Percentiles rank a stretch among this genome's conserved stretches.
These are phyloP conservation scores for Gymnopilus junonius DNA, from an alignment of 768 basidiomycete genomes.

Conservation along the genomic window DNA sequence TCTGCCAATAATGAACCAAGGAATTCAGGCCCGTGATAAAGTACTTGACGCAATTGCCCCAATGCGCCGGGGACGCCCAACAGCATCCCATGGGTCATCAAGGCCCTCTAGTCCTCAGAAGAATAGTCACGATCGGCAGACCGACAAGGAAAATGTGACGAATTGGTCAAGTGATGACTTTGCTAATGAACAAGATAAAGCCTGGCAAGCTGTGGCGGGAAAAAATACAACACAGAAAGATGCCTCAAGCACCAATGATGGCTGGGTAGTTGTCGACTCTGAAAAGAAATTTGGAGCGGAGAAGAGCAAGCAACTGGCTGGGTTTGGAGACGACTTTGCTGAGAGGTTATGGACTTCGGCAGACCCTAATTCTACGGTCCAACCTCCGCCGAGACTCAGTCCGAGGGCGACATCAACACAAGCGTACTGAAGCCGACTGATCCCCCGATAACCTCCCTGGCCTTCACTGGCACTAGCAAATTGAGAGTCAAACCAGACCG, in stretches of 20 bases:
- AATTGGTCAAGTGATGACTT: conserved; percentile 44
- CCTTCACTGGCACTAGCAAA: conserved; percentile 32
- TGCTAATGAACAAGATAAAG: conserved; percentile 45
- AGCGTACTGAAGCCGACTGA: conserved; percentile 20
- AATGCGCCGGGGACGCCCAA: conserved; percentile 73
- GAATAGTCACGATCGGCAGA: conserved; percentile 1
- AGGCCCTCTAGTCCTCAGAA: conserved; percentile 40
- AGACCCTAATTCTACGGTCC: conserved; percentile 33
- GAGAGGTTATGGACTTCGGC: conserved; percentile 60
- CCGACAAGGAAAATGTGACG: conserved; percentile 19
- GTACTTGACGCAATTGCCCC: conserved; percentile 82
- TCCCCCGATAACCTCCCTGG: conserved; percentile 28
- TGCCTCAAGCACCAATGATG: conserved; percentile 32
- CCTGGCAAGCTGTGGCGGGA: conserved; percentile 44
- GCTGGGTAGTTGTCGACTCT: conserved; percentile 42
- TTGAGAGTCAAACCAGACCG: conserved; percentile 27
- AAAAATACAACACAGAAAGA: conserved; percentile 13
- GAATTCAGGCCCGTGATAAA: conserved; percentile 73
- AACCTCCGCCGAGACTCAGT: conserved; percentile 25
- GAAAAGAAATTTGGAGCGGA: conserved; percentile 18
- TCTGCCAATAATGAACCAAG: conserved; percentile 41
- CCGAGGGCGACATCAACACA: conserved; percentile 19
- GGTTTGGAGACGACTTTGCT: conserved; percentile 74
- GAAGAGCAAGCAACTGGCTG: conserved; percentile 30
- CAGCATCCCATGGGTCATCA: conserved; percentile 30